Base-by-base conservation (phyloP, 2,329 filamentous ascomycete species). In the Diaporthe citri region DNA sequence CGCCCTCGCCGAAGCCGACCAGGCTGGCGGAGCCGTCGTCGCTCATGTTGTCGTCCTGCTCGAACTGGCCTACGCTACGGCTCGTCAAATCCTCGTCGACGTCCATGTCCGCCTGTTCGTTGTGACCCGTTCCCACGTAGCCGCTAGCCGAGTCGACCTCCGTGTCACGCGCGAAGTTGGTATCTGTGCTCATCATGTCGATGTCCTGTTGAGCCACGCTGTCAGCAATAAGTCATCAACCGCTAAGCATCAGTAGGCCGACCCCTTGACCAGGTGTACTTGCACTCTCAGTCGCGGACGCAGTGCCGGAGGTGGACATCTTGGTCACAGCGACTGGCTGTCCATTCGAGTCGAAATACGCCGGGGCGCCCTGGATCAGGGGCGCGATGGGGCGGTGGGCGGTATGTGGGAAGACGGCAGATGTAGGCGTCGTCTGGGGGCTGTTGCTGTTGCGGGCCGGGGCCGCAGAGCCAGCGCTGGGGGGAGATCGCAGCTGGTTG, bases 1-100 rank as follows among this genome's bases (percentile, higher is more conserved):
- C 96, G 46, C 96, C 96, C 83, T 98, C 96, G 67, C 96, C 96
- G 79, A 98, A 98, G 0, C 94, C 96, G 13, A 98, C 96, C 8
- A 98, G 88, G 77, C 93, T 96, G 3, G 93, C 94, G 71, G 92
- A 93, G 10, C 93, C 93, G 80, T 97, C 95, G 79, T 97, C 95
- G 79, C 94, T 96, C 89, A 97, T 93, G 75, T 93, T 94, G 78
- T 95, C 94, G 17, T 76, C 75, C 25, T 69, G 59, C 76, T 91
- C 89, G 75, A 86, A 90, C 5, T 86, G 88, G 28, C 86, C 86
- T 3, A 87, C 84, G 51, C 88, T 90, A 22, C 85, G 86, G 46
- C 82, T 85, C 3, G 85, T 83, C 73, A 87, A 77, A 62, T 84
- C 85, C 46, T 88, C 86, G 75, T 90, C 88, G 66, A 90, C 86